Percentiles rank a stretch among this genome's conserved stretches.
Conservation (phyloP, 2,329 filamentous ascomycete species). For the Aspergillus texensis region DNA sequence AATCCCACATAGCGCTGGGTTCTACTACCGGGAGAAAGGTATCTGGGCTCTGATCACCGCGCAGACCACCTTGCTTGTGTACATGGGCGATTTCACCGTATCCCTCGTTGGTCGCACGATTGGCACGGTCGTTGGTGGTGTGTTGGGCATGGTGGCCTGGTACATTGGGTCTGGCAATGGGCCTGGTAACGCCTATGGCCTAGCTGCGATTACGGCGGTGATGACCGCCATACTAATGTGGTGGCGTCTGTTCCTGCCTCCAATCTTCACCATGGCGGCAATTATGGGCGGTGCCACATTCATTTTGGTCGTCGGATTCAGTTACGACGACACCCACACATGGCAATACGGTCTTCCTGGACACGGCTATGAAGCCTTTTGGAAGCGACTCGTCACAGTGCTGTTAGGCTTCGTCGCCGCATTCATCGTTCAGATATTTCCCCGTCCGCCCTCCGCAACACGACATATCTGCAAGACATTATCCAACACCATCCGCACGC, state of each 20-base stretch:
- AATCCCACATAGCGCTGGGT: conserved; percentile 49
- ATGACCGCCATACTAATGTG: conserved; percentile 38
- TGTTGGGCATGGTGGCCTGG: conserved; percentile 53
- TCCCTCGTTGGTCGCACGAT: conserved; percentile 46
- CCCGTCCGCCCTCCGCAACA: conserved; percentile 9
- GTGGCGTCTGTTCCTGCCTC: conserved; percentile 37
- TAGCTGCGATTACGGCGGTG: conserved; percentile 46
- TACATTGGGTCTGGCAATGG: conserved; percentile 56
- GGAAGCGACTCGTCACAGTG: conserved; percentile 12
- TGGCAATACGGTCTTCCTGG: conserved; percentile 8
- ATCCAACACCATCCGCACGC: conserved; percentile 10
- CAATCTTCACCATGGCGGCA: conserved; percentile 31
- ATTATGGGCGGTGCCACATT: conserved; percentile 50
- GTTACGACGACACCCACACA: conserved; percentile 46
- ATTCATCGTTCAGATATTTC: conserved; percentile 10
- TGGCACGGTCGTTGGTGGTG: conserved; percentile 53
- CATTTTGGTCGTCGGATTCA: conserved; percentile 51
- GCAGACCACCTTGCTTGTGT: conserved; percentile 52
- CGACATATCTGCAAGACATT: conserved; percentile 12
- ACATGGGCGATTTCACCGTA: conserved; percentile 56
- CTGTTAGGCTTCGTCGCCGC: conserved; percentile 9
- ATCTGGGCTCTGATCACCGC: conserved; percentile 58
- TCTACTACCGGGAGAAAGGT: conserved; percentile 57
- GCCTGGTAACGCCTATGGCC: conserved; percentile 53
- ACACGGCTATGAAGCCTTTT: conserved; percentile 10